These are phyloP conservation scores for Cyberlindnera americana DNA, from an alignment of 805 yeast genomes.

Conservation along the genomic window DNA sequence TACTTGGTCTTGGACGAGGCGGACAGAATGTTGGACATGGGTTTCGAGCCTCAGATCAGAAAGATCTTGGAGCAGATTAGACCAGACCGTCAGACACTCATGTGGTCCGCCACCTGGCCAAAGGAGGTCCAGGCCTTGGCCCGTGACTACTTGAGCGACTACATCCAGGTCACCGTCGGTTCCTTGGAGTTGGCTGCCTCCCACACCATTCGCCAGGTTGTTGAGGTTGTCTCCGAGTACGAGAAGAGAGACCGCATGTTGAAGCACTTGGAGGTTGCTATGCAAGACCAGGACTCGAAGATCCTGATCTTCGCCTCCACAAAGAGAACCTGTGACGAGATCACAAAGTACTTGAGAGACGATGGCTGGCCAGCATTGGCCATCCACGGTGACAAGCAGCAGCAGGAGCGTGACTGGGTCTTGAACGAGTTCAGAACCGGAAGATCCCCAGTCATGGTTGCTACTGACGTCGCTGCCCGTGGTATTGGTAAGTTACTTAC, in stretches of 20 bases:
- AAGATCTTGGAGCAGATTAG: constrained; percentile 97
- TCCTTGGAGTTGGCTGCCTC: constrained; percentile 95
- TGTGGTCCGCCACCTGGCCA: constrained; percentile 99
- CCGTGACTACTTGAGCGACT: constrained; percentile 85
- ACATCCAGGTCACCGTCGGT: constrained; percentile 95
- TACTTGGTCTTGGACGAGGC: constrained; percentile 98
- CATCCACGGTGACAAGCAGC: constrained; percentile 97
- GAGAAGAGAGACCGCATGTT: constrained; percentile 91
- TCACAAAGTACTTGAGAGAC: constrained; percentile 84
- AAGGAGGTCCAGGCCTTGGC: constrained; percentile 94
- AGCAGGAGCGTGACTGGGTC: constrained; percentile 99
- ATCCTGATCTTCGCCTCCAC: constrained; percentile 91
- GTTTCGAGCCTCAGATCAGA: constrained; percentile 99
- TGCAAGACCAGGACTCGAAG: constrained; percentile 67
- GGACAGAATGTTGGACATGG: constrained; percentile 99
- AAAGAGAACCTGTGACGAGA: constrained; percentile 95
- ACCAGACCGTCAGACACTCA: constrained; percentile 98
- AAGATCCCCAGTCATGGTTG: constrained; percentile 95
- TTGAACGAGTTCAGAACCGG: constrained; percentile 88
- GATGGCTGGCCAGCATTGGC: constrained; percentile 99
- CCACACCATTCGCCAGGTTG: constrained; percentile 89
- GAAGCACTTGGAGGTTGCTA: constrained; percentile 79
- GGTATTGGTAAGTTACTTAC: constrained; percentile 88
- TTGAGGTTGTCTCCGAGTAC: constrained; percentile 86
- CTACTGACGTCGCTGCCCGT: constrained; percentile 99